Base-by-base conservation (phyloP, 129 eudicot genomes). In the Smallanthus sonchifolius region DNA sequence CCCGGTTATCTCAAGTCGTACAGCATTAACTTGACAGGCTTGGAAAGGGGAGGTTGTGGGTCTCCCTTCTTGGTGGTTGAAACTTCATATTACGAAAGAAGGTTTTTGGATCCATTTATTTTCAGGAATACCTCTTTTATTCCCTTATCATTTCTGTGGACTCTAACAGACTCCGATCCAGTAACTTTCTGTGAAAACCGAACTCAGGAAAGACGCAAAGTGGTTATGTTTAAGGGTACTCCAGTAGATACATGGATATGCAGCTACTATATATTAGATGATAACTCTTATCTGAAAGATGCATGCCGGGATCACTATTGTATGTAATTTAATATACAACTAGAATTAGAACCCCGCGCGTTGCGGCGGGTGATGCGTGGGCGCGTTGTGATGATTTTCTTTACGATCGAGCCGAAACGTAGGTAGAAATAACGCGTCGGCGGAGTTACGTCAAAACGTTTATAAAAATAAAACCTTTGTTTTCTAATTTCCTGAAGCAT, bases 71-170 rank as follows among this genome's bases (percentile, higher is more conserved):
- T 67, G 39, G 37, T 67, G 72, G 72, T 44, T 28, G 57, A 43
- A 49, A 9, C 24, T 24, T 67, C 55, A 24, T 47, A 40, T 43
- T 2, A 38, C 42, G 7, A 38, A 38, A 7, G 42, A 38, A 3
- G 42, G 6, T 6, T 38, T 38, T 34, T 37, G 30, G n/a, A 38
- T 38, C 42, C 42, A 38, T 6, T 38, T 38, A 38, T 6, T 38
- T 4, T 7, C 3, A 8, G 6, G 2, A 43, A 51, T 9, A 3
- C 6, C 15, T 61, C 78, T 61, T 36, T 6, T 28, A 44, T 65
- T 49, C 64, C 62, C 0, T 1, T 75, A 34, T 66, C 79, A 20
- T 48, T 75, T 42, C 5, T 47, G 5, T 75, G 79, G 79, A 75
- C 52, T 20, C 28, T 75, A 39, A 6, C 60, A 69, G 32, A 30